Conservation (phyloP, 2,329 filamentous ascomycete species). For the Tolypocladium pustulatum region DNA sequence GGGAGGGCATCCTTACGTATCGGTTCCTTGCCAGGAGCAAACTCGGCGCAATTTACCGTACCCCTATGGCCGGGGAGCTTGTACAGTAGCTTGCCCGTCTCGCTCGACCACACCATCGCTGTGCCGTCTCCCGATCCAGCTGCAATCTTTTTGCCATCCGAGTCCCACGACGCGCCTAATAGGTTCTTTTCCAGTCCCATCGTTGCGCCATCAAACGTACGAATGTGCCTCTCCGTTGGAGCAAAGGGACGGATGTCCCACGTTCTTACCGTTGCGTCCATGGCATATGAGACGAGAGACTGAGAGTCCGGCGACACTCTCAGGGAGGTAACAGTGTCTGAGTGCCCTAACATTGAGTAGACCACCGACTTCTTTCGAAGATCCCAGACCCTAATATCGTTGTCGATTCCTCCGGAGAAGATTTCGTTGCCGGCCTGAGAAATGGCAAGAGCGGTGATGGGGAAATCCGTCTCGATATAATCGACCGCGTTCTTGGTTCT, state of each 20-base stretch:
- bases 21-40: slow-evolving; percentile 74
- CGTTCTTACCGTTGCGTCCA: slow-evolving; percentile 87
- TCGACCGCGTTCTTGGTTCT: slow-evolving; percentile 80
- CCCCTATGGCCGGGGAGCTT: slow-evolving; percentile 94
- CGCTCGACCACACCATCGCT: slow-evolving; percentile 81
- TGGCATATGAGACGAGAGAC: slow-evolving; percentile 79
- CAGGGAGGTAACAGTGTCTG: slow-evolving; percentile 84
- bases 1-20: slow-evolving; percentile 57
- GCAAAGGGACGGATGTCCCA: slow-evolving; percentile 97
- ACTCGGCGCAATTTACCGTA: slow-evolving; percentile 88
- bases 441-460: slow-evolving; percentile 83
- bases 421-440: slow-evolving; percentile 92
- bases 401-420: slow-evolving; percentile 90
- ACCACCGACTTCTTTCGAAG: slow-evolving; percentile 80
- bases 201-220: slow-evolving; percentile 86
- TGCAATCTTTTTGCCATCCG: slow-evolving; percentile 74
- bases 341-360: slow-evolving; percentile 82
- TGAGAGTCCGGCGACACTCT: slow-evolving; percentile 90
- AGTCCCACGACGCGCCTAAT: slow-evolving; percentile 81
- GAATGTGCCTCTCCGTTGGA: slow-evolving; percentile 71
- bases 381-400: slow-evolving; percentile 96
- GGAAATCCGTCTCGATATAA: slow-evolving; percentile 83
- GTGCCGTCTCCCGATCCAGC: slow-evolving; percentile 85
- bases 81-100: slow-evolving; percentile 82
- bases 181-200: slow-evolving; percentile 86